Conservation (phyloP, 1,284 basidiomycete genomes). For the Melampsora allii-populina region DNA sequence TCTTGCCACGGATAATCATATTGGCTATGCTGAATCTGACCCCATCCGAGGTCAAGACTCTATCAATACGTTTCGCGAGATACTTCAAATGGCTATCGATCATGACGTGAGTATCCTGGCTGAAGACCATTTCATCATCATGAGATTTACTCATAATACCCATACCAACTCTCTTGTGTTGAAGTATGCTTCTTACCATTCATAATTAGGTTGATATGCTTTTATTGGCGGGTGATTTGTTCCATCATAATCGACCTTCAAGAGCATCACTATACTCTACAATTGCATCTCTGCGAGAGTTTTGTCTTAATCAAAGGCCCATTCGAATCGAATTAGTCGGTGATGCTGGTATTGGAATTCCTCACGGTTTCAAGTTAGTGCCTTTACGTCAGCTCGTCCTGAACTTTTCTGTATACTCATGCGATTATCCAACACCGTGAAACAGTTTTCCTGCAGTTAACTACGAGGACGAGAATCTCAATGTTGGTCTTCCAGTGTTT, state of each 20-base stretch:
- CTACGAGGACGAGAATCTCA: constrained; percentile 95
- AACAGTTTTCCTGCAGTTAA: constrained; percentile 89
- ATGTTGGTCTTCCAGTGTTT: constrained; percentile 91
- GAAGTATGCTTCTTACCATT: background rate
- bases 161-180: constrained; percentile 1
- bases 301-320: constrained; percentile 81
- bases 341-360: constrained; percentile 76
- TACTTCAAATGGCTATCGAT: constrained; percentile 82
- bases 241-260: constrained; percentile 96
- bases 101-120: constrained; percentile 63
- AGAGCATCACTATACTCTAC: constrained; percentile 82
- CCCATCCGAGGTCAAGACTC: constrained; percentile 92
- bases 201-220: constrained; percentile 78
- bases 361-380: constrained; percentile 73
- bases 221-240: constrained; percentile 89
- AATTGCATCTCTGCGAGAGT: constrained; percentile 84
- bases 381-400: background rate
- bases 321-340: constrained; percentile 85
- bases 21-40: constrained; percentile 92
- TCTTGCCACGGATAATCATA: constrained; percentile 90
- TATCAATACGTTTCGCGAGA: constrained; percentile 91
- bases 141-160: background rate
- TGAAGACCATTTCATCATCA: constrained; percentile 12
- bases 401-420: background rate
- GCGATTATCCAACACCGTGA: background rate